phyloP scores from a whole-genome alignment of 2,329 filamentous ascomycete genomes.

The Fusarium bulbicola region DNA sequence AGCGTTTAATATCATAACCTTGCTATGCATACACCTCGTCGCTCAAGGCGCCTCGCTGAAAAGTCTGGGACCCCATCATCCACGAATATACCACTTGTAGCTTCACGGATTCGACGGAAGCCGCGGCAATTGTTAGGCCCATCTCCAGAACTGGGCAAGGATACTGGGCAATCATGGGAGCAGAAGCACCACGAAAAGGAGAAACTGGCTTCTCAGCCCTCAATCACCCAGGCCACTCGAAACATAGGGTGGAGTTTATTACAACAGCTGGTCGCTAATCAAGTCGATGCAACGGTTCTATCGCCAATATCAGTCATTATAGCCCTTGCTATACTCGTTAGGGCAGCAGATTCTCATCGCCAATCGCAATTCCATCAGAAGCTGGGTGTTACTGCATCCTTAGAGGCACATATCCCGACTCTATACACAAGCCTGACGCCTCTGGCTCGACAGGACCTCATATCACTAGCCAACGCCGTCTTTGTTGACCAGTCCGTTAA shows the following conservation, averaged over 20 bases:
- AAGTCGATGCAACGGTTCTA: background rate
- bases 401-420: background rate
- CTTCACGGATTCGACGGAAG: too few relatives aligned
- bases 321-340: background rate
- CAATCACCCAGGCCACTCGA: background rate
- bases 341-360: background rate
- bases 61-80: too few relatives aligned
- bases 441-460: background rate
- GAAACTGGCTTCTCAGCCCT: background rate
- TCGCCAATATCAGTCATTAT: background rate
- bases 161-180: background rate
- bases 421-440: background rate
- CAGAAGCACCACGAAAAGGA: background rate
- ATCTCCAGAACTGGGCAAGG: background rate
- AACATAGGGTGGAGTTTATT: background rate
- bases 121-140: background rate
- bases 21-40: too few relatives aligned
- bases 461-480: background rate
- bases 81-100: too few relatives aligned
- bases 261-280: background rate
- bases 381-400: background rate
- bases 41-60: too few relatives aligned
- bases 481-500: background rate
- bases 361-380: background rate
- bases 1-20: too few relatives aligned